Evolutionary conservation across 768 basidiomycete genomes (phyloP).

Genomic region (Boletus sensibilis): DNA sequence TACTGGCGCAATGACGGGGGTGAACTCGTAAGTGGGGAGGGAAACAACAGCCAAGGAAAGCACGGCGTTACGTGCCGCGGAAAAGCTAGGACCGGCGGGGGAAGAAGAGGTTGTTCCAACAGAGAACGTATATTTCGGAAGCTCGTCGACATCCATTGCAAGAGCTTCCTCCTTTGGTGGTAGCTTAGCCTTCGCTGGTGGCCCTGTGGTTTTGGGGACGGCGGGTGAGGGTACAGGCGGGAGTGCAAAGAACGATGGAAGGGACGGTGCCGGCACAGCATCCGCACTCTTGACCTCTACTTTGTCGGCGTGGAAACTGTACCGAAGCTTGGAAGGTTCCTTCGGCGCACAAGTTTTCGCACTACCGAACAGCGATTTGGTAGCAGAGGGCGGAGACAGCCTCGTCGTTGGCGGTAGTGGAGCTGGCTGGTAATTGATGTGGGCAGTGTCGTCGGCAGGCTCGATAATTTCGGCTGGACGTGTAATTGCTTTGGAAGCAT

Average conservation of each 20-base stretch:
- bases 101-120: conserved; percentile 9
- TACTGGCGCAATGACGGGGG: conserved; percentile 14
- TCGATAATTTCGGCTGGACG: conserved; percentile 43
- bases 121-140: conserved; percentile 37
- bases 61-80: conserved; percentile 36
- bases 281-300: conserved; percentile 33
- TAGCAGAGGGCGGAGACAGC: conserved; percentile 22
- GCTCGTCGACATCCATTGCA: conserved; percentile 30
- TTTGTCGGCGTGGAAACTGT: conserved; percentile 62
- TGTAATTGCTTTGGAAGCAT: conserved; percentile 18
- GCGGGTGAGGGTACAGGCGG: conserved; percentile 18
- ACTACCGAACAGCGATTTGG: conserved; percentile 23
- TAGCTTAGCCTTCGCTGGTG: conserved; percentile 24
- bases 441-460: conserved; percentile 28
- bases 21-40: conserved; percentile 47
- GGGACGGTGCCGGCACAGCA: background rate
- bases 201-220: background rate
- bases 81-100: conserved; percentile 22
- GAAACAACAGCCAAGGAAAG: conserved; percentile 38
- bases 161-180: conserved; percentile 28
- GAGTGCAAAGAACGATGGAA: conserved; percentile 29
- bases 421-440: conserved; percentile 16
- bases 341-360: conserved; percentile 60
- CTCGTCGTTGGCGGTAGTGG: background rate
- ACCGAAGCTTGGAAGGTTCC: conserved; percentile 77